Base-by-base conservation (phyloP, 2,329 filamentous ascomycete genomes). In the Leptosphaerulina australis region DNA sequence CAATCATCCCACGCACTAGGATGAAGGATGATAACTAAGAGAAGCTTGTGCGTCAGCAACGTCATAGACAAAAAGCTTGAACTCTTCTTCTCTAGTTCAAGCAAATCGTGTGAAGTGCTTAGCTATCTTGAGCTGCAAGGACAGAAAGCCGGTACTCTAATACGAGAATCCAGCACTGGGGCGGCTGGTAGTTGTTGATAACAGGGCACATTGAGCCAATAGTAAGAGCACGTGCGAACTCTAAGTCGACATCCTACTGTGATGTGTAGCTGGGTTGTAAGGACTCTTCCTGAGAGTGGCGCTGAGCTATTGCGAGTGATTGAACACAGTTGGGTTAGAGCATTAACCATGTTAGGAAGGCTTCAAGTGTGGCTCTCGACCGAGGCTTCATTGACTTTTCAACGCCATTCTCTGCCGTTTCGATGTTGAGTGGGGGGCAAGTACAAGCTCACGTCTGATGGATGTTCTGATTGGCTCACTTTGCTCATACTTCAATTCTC, bases 191-290 rank as follows among this genome's bases (percentile, higher is more conserved):
- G 31, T 37, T 34, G 15, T 22, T 51, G 48, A 51, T 51, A 46
- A 41, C 41, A 38, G 12, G 25, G 12, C 30, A 17, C 41, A 43
- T 26, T 37, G 41, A 51, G 31, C 48, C 48, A 51, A 51, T 51
- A 37, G 31, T 21, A 41, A 17, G 7, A 28, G 36, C 48, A 51
- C 41, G 48, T 51, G 48, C 33, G 48, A 38, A 29, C 17, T 37
- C 35, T 36, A 35, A 25, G 14, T 26, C 28, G 17, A 26, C 26
- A 36, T 25, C 8, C 28, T 12, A 20, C 14, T 30, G 12, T 10
- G 8, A 25, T 14, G 3, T 29, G 11, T 39, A 30, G 35, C 25
- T 35, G 17, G 12, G 9, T 18, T 1, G 22, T 35, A 31, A 12
- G 17, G 10, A n/a, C 6, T 14, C 22, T 20, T 5, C 15, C 4